phyloP scores from a whole-genome alignment of 805 yeast genomes.

The Lipomyces yamadae region DNA sequence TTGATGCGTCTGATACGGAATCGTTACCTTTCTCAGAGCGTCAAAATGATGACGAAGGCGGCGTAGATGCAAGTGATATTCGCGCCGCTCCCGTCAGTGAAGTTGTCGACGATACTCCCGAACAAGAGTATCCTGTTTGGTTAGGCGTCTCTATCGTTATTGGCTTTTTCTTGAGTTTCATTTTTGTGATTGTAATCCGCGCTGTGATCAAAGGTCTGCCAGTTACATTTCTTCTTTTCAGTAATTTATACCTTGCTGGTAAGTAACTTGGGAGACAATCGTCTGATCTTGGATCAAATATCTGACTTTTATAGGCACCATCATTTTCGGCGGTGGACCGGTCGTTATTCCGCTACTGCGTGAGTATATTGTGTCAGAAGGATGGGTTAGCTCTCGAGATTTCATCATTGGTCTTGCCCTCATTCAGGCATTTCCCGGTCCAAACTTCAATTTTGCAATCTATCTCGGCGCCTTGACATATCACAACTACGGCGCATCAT shows the following conservation, averaged over 20 bases:
- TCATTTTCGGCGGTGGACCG: conserved; percentile 36
- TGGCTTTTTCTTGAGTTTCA: conserved; percentile 22
- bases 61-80: conserved; percentile 25
- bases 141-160: conserved; percentile 23
- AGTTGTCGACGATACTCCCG: conserved; percentile 7
- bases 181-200: conserved; percentile 29
- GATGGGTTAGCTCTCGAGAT: conserved; percentile 35
- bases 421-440: conserved; percentile 35
- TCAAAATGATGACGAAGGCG: neutral
- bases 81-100: conserved; percentile 18
- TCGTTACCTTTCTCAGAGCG: neutral
- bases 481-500: conserved; percentile 25
- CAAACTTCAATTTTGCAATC: conserved; percentile 34
- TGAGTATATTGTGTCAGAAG: conserved; percentile 31
- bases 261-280: neutral
- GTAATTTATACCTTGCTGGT: conserved; percentile 33
- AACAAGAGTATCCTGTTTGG: conserved; percentile 24
- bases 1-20: conserved; percentile 7
- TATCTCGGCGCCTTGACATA: conserved; percentile 35
- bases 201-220: conserved; percentile 20
- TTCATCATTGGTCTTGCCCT: conserved; percentile 33
- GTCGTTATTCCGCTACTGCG: conserved; percentile 35
- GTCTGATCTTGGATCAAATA: neutral
- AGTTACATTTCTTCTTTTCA: conserved; percentile 25
- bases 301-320: conserved; percentile 18